Evolutionary conservation across 176 grass and related monocot genomes (phyloP).

Genomic region (Puya raimondii): DNA sequence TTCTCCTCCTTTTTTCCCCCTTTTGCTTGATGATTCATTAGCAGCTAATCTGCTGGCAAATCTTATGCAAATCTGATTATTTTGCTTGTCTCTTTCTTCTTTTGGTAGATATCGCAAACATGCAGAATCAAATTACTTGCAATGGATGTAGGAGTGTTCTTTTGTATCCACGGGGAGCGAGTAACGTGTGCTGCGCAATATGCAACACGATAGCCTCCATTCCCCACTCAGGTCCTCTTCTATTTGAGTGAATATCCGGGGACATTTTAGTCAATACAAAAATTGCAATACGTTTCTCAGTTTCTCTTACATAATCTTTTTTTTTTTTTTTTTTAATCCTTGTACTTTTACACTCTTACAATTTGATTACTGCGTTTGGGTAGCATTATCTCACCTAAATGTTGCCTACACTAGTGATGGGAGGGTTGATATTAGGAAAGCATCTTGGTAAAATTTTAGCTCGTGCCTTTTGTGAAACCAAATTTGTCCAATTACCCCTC

Average conservation of each 20-base stretch:
- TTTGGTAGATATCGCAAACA: conserved; percentile 13
- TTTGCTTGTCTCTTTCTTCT: background rate
- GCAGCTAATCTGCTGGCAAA: too few species aligned
- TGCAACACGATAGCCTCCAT: conserved; percentile 31
- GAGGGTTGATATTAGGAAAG: too few species aligned
- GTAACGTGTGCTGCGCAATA: conserved; percentile 25
- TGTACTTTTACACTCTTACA: background rate
- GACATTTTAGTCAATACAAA: too few species aligned
- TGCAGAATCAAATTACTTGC: conserved; percentile 34
- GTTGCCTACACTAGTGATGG: too few species aligned
- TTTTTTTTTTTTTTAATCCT: background rate
- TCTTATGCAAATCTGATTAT: background rate
- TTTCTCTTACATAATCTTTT: background rate
- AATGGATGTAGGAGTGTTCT: conserved; percentile 31
- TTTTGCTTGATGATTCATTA: too few species aligned
- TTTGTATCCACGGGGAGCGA: conserved; percentile 29
- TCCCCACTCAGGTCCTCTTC: conserved; percentile 19
- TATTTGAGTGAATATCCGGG: background rate
- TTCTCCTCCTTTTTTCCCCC: too few species aligned
- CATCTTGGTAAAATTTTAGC: too few species aligned
- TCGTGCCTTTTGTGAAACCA: too few species aligned
- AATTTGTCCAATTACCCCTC: too few species aligned
- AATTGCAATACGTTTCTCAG: too few species aligned
- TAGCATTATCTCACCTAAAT: too few species aligned
- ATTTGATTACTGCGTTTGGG: too few species aligned